A percentile compares a stretch with the other conserved stretches of the same genome.
Conservation (phyloP, 2,329 filamentous ascomycete species). For the Scedosporium dehoogii region DNA sequence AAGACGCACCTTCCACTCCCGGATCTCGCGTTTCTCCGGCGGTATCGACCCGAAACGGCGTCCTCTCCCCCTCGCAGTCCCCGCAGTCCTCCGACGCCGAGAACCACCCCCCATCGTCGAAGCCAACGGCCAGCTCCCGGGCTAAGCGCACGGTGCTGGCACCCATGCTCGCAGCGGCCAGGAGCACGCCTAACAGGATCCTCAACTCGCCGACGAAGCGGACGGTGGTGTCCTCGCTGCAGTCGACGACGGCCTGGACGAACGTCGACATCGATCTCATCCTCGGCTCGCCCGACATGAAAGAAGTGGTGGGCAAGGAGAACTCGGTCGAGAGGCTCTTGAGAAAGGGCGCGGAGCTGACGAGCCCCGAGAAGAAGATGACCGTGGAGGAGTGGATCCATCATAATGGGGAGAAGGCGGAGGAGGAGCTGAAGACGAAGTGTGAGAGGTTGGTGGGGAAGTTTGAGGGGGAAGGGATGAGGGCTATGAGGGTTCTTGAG, state of each 20-base stretch:
- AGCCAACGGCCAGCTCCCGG: conserved; percentile 24
- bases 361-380: conserved; percentile 75
- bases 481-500: conserved; percentile 69
- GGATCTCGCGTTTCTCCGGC: conserved; percentile 30
- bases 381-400: conserved; percentile 89
- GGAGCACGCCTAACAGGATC: conserved; percentile 35
- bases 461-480: conserved; percentile 75
- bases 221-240: conserved; percentile 43
- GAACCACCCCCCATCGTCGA: conserved; percentile 65
- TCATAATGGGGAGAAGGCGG: conserved; percentile 68
- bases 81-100: conserved; percentile 73
- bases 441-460: conserved; percentile 73
- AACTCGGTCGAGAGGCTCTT: conserved; percentile 37
- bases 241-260: conserved; percentile 57
- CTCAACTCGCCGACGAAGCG: conserved; percentile 51
- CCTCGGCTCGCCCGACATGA: conserved; percentile 34
- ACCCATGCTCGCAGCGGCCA: conserved; percentile 18
- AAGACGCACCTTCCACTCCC: conserved; percentile 31
- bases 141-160: conserved; percentile 37
- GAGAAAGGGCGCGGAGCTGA: conserved; percentile 50
- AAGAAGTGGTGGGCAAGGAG: conserved; percentile 23
- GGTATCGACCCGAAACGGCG: conserved; percentile 41
- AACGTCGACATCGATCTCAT: conserved; percentile 67
- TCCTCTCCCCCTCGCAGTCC: conserved; percentile 53
- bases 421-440: conserved; percentile 67